Evolutionary conservation across 805 yeast genomes (phyloP), one percentile per base, ranked within the genome.

Genomic region (Metschnikowia dekortorum): DNA sequence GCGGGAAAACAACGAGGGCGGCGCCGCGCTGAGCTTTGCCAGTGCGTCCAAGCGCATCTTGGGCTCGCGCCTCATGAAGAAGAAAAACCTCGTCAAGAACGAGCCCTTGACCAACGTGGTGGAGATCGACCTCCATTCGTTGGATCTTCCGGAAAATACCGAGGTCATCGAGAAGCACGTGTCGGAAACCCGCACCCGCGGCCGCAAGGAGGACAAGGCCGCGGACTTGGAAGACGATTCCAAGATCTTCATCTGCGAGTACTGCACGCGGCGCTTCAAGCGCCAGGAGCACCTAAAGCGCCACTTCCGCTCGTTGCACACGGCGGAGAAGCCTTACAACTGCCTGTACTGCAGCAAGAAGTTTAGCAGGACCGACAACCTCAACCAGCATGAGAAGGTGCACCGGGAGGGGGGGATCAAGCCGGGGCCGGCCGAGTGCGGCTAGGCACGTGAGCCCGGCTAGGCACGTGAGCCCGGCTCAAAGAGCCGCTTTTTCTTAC

Each of bases 211-310:
- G 26, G 78, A 83, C 39, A 68, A 78, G 53, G 80, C 78, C 45
- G 82, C 80, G 16, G 87, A 82, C 59, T 54, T 71, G 60, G 64
- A 61, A 44, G 78, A 73, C 54, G 74, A 71, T 54, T 46, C 76
- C 9, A 84, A 84, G 65, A 81, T 81, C 39, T 85, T 77, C 61
- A 78, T 79, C 31, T 85, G 91, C 63, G 79, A 78, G 32, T 78
- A 74, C 59, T 85, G 92, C 63, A 74, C 78, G 44, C 75, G 91
- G 56, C 62, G 78, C 36, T 86, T 86, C 67, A 82, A 84, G 61
- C 75, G 94, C 57, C 89, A 85, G 63, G 94, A 86, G 60, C 94
- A 86, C 64, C 68, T 86, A 57, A 84, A 84, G 62, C 75, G 94
- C 52, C 94, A 86, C 60, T 80, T 83, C 62, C 70, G 91, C 51